These are phyloP conservation scores for Schizonepeta tenuifolia DNA, from an alignment of 257 asterid genomes.

Conservation along the genomic window DNA sequence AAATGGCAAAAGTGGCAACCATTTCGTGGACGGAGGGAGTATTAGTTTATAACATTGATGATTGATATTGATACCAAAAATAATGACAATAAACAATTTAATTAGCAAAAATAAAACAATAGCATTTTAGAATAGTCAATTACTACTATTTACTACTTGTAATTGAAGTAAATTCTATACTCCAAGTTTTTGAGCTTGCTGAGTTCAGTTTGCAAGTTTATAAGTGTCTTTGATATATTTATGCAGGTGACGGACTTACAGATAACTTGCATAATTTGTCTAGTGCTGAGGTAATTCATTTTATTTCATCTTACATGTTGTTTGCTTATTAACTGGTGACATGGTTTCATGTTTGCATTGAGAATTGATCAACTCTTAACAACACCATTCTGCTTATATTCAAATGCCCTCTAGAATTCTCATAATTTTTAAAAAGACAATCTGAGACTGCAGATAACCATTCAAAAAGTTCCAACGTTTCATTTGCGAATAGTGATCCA, in stretches of 20 bases:
- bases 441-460: not conserved
- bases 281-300: slow-evolving; percentile 64
- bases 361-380: slow-evolving; percentile 22
- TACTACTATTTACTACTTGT: not conserved
- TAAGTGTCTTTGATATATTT: slow-evolving; percentile 21
- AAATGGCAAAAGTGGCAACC: too few species aligned
- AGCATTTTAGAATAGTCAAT: slow-evolving; percentile 2
- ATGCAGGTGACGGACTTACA: slow-evolving; percentile 87
- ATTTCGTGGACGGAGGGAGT: too few species aligned
- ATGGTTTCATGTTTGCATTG: slow-evolving; percentile 5
- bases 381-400: not conserved
- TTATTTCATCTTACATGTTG: not conserved
- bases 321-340: slow-evolving; percentile 21
- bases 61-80: not conserved
- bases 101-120: not conserved
- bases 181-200: slow-evolving; percentile 12
- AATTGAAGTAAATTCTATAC: not conserved
- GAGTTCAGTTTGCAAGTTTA: slow-evolving; percentile 25
- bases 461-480: not conserved
- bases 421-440: slow-evolving; percentile 11
- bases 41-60: not conserved
- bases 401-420: not conserved
- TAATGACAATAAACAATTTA: not conserved
- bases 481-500: not conserved
- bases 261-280: slow-evolving; percentile 73